phyloP scores from a whole-genome alignment of 2,329 filamentous ascomycete species.

The Pleomassaria siparia region DNA sequence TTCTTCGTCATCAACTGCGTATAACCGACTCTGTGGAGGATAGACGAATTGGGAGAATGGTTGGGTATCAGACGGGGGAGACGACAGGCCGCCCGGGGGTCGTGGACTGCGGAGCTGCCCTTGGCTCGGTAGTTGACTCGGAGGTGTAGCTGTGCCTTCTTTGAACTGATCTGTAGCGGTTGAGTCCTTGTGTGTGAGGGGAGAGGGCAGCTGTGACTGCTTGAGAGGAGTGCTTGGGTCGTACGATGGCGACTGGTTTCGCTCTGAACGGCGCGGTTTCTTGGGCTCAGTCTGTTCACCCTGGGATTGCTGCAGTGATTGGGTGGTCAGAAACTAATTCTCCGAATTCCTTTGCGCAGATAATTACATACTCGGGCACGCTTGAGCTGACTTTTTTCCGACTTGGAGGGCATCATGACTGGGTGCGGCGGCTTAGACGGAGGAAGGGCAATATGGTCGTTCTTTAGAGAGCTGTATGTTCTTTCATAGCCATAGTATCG shows the following conservation, averaged over 20 bases:
- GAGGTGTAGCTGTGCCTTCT: slow-evolving; percentile 71
- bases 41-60: slow-evolving; percentile 74
- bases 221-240: slow-evolving; percentile 53
- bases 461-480: slow-evolving; percentile 18
- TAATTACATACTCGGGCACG: slow-evolving; percentile 66
- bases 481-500: slow-evolving; percentile 17
- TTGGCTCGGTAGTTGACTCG: slow-evolving; percentile 45
- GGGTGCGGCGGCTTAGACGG: slow-evolving; percentile 9
- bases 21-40: slow-evolving; percentile 69
- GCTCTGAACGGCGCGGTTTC: slow-evolving; percentile 79
- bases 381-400: slow-evolving; percentile 83
- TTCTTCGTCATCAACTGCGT: slow-evolving; percentile 82
- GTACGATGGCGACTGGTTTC: slow-evolving; percentile 60
- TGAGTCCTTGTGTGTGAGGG: slow-evolving; percentile 70
- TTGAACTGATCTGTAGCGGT: slow-evolving; percentile 64
- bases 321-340: slow-evolving; percentile 20
- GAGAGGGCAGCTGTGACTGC: slow-evolving; percentile 73
- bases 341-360: slow-evolving; percentile 1
- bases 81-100: slow-evolving; percentile 49
- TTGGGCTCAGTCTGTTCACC: slow-evolving; percentile 70
- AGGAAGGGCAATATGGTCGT: slow-evolving; percentile 23
- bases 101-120: slow-evolving; percentile 20
- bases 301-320: slow-evolving; percentile 60
- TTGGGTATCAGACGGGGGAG: slow-evolving; percentile 76
- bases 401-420: slow-evolving; percentile 56